Evolutionary conservation across 805 yeast genomes (phyloP).

Genomic region (Spencermartinsiella europaea): DNA sequence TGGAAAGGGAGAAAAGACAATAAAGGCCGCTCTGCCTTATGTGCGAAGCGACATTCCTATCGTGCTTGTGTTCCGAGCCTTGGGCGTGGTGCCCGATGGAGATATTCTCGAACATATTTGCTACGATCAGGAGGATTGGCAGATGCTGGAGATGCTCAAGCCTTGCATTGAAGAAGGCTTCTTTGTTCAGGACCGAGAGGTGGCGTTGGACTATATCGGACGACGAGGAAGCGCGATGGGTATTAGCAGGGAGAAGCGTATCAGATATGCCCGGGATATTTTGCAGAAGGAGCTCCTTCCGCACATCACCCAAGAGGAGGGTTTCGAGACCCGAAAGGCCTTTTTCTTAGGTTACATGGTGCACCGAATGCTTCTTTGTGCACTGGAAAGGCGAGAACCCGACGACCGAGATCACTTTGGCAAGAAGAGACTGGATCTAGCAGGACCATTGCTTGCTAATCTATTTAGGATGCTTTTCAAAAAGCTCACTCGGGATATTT

Average conservation of each 20-base stretch:
- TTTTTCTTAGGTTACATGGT: slow-evolving; percentile 98
- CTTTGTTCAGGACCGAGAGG: slow-evolving; percentile 96
- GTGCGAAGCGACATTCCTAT: slow-evolving; percentile 96
- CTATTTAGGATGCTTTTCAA: slow-evolving; percentile 91
- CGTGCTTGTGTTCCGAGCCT: slow-evolving; percentile 93
- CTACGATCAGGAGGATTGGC: slow-evolving; percentile 98
- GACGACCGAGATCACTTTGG: slow-evolving; percentile 99
- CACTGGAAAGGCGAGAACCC: slow-evolving; percentile 93
- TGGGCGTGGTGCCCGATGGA: slow-evolving; percentile 98
- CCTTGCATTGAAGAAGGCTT: slow-evolving; percentile 99
- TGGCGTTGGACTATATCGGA: slow-evolving; percentile 95
- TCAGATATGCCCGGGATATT: slow-evolving; percentile 95
- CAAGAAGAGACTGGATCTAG: slow-evolving; percentile 95
- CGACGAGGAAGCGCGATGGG: slow-evolving; percentile 97
- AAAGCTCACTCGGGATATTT: slow-evolving; percentile 92
- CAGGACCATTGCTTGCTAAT: slow-evolving; percentile 95
- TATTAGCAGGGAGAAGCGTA: slow-evolving; percentile 95
- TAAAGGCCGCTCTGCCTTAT: slow-evolving; percentile 93
- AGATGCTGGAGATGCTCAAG: slow-evolving; percentile 97
- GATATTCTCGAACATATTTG: slow-evolving; percentile 97
- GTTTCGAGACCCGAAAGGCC: slow-evolving; percentile 94
- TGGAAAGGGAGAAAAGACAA: slow-evolving; percentile 78
- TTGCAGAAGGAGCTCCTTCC: slow-evolving; percentile 94
- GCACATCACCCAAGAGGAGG: slow-evolving; percentile 95
- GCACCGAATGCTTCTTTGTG: slow-evolving; percentile 88